Conservation (phyloP, 148 eudicot species). For the Spergularia marina region DNA sequence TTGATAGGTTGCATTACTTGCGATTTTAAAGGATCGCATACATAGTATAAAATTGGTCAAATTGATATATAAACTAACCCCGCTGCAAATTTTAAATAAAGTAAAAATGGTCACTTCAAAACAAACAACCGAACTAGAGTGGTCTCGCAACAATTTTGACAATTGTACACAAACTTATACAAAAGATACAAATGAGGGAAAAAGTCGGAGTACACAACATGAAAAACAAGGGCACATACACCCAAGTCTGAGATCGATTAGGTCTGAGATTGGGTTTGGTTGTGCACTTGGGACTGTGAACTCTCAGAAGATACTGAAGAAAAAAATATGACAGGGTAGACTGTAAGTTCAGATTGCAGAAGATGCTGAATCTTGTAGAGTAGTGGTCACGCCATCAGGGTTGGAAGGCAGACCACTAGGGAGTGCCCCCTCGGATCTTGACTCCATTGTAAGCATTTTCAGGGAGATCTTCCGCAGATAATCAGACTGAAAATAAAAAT, state of each 20-base stretch:
- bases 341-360: background rate
- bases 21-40: too few relatives aligned
- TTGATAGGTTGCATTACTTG: too few relatives aligned
- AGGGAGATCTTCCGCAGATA: slow-evolving; percentile 80
- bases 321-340: slow-evolving; percentile 13
- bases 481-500: slow-evolving; percentile 58
- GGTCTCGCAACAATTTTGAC: too few relatives aligned
- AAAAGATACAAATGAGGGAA: too few relatives aligned
- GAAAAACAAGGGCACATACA: too few relatives aligned
- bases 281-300: slow-evolving; percentile 63
- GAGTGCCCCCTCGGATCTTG: slow-evolving; percentile 52
- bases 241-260: slow-evolving; percentile 56
- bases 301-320: slow-evolving; percentile 42
- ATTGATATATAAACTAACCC: too few relatives aligned
- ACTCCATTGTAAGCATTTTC: slow-evolving; percentile 85
- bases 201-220: too few relatives aligned
- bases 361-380: slow-evolving; percentile 53
- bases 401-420: slow-evolving; percentile 48
- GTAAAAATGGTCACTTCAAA: too few relatives aligned
- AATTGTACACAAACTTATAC: too few relatives aligned
- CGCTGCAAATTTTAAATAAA: too few relatives aligned
- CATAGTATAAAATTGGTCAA: too few relatives aligned
- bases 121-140: too few relatives aligned
- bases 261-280: slow-evolving; percentile 57
- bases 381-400: slow-evolving; percentile 42